These are phyloP conservation scores for Salix suchowensis DNA, from an alignment of 345 rosid genomes.

Conservation along the genomic window DNA sequence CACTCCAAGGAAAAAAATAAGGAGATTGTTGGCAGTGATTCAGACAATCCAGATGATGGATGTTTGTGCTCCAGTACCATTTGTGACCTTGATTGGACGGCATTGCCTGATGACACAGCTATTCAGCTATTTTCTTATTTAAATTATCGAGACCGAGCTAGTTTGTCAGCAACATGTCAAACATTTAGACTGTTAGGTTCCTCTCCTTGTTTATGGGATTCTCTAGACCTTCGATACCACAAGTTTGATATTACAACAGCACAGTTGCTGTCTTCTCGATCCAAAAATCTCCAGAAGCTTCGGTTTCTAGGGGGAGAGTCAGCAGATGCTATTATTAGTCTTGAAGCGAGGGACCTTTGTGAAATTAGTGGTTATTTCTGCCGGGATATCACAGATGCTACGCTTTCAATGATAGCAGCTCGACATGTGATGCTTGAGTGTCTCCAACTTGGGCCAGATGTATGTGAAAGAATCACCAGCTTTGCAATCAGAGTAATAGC, in stretches of 20 bases:
- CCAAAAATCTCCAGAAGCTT: slow-evolving; percentile 21
- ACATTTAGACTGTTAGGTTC: slow-evolving; percentile 30
- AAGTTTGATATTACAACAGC: slow-evolving; percentile 21
- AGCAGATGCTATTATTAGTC: slow-evolving; percentile 30
- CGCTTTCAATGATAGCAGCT: slow-evolving; percentile 26
- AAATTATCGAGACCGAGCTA: slow-evolving; percentile 33
- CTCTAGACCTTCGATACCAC: slow-evolving; percentile 26
- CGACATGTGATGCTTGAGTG: slow-evolving; percentile 36
- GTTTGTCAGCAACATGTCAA: slow-evolving; percentile 34
- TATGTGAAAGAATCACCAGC: slow-evolving; percentile 32
- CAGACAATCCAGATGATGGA: slow-evolving; percentile 14
- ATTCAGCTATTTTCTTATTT: slow-evolving; percentile 26
- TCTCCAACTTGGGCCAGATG: slow-evolving; percentile 28
- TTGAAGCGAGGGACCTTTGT: slow-evolving; percentile 26
- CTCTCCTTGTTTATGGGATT: slow-evolving; percentile 32
- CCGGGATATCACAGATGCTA: slow-evolving; percentile 29
- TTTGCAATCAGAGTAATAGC: slow-evolving; percentile 37
- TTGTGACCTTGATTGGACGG: slow-evolving; percentile 26
- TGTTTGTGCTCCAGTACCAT: slow-evolving; percentile 1
- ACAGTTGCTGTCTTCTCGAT: slow-evolving; percentile 19
- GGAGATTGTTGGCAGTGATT: slow-evolving; percentile 15
- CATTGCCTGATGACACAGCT: slow-evolving; percentile 33
- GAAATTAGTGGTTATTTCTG: slow-evolving; percentile 33
- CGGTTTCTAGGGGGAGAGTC: slow-evolving; percentile 36
- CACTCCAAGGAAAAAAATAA: slow-evolving; percentile 5